Percentiles rank a stretch among this genome's conserved stretches.
These are phyloP conservation scores for Madurella fahalii DNA, from an alignment of 2,329 filamentous ascomycete genomes.

Conservation along the genomic window DNA sequence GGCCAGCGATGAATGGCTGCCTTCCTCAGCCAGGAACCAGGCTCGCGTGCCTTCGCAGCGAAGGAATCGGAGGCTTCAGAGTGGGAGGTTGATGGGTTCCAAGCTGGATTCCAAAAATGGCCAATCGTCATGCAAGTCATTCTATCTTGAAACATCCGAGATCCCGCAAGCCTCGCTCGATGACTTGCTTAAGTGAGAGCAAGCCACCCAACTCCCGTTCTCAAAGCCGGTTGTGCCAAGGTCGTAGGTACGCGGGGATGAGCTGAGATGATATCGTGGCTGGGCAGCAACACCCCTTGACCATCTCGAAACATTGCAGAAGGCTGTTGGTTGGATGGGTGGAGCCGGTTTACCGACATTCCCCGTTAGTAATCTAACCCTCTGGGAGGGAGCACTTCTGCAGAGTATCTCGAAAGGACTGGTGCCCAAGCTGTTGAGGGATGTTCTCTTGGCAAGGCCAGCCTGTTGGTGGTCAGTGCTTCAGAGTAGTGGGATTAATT, in stretches of 20 bases:
- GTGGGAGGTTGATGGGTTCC: background rate
- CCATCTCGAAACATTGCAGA: background rate
- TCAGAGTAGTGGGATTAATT: background rate
- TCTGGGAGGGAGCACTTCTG: background rate
- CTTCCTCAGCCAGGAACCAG: no score
- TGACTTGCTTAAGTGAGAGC: background rate
- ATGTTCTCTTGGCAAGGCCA: background rate
- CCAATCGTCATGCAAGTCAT: slow-evolving; percentile 7
- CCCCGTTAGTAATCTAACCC: no score
- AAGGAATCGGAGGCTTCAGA: background rate
- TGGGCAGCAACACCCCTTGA: background rate
- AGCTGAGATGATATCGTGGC: background rate
- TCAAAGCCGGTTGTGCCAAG: background rate
- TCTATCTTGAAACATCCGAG: slow-evolving; percentile 16
- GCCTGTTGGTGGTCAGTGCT: background rate
- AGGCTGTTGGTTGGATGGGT: no score
- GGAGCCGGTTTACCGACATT: no score
- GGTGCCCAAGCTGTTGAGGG: no score
- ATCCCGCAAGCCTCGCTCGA: slow-evolving; percentile 1
- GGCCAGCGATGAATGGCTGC: no score
- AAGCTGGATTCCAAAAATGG: slow-evolving; percentile 13
- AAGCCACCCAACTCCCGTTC: background rate
- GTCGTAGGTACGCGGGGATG: background rate
- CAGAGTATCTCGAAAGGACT: background rate
- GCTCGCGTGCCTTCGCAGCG: no score